These are phyloP conservation scores for Pascua guehoae DNA, from an alignment of 1,284 basidiomycete species.

Conservation along the genomic window DNA sequence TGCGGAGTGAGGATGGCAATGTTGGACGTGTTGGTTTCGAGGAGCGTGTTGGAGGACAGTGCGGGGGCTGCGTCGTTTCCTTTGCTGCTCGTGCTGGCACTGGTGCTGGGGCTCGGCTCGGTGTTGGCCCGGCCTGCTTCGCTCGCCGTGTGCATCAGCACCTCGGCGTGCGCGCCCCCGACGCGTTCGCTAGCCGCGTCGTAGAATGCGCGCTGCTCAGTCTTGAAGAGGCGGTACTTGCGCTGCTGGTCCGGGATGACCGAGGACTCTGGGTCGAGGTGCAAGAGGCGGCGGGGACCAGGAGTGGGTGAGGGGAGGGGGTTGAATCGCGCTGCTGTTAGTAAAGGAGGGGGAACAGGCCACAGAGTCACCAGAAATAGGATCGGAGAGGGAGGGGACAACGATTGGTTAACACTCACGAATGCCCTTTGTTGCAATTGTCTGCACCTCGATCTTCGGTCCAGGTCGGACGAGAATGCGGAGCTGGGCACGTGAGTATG, in stretches of 20 bases:
- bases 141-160: slow-evolving; percentile 28
- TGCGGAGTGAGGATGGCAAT: slow-evolving; percentile 29
- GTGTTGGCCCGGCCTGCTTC: background rate
- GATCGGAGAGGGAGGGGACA: background rate
- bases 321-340: slow-evolving; percentile 19
- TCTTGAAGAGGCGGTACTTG: slow-evolving; percentile 36
- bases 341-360: background rate
- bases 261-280: slow-evolving; percentile 25
- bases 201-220: slow-evolving; percentile 34
- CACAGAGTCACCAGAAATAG: background rate
- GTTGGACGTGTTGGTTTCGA: slow-evolving; percentile 45
- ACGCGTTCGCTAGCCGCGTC: slow-evolving; percentile 27
- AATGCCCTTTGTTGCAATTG: slow-evolving; percentile 24
- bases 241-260: background rate
- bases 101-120: background rate
- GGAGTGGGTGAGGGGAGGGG: background rate
- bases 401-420: slow-evolving; percentile 17
- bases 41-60: slow-evolving; percentile 19
- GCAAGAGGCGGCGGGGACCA: slow-evolving; percentile 17
- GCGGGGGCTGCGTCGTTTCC: too few species aligned
- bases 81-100: too few species aligned
- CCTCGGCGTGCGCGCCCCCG: slow-evolving; percentile 26
- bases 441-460: slow-evolving; percentile 23
- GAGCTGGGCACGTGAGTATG: slow-evolving; percentile 16
- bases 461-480: slow-evolving; percentile 26